A percentile compares a stretch with the other conserved stretches of the same genome.
These are phyloP conservation scores for Penicillium sclerotiorum DNA, from an alignment of 2,329 filamentous ascomycete genomes.

Conservation along the genomic window DNA sequence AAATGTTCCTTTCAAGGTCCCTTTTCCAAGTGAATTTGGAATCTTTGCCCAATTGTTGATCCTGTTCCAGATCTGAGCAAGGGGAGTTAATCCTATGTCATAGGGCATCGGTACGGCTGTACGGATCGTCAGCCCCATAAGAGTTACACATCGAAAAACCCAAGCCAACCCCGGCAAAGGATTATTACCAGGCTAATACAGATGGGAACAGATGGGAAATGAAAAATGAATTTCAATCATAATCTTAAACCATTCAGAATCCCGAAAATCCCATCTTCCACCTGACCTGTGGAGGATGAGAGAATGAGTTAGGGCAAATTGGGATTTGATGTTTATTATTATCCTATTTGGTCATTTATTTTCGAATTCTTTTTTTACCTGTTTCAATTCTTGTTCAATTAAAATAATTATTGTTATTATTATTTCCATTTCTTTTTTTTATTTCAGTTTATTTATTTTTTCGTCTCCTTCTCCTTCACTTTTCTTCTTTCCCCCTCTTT, in stretches of 20 bases:
- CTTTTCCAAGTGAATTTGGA: too few species aligned
- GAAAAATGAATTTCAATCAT: too few species aligned
- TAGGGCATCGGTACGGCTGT: constrained; percentile 18
- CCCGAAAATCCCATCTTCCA: not conserved
- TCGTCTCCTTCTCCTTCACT: too few species aligned
- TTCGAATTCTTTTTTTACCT: not conserved
- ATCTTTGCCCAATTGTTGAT: constrained; percentile 5
- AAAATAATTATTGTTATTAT: not conserved
- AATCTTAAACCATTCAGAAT: too few species aligned
- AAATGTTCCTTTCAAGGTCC: too few species aligned
- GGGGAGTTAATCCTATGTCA: constrained; percentile 12
- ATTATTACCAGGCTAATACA: too few species aligned
- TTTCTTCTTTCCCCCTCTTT: not conserved
- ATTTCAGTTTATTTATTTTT: not conserved
- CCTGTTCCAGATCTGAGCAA: constrained; percentile 10
- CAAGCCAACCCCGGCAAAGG: not conserved
- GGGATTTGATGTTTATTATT: not conserved
- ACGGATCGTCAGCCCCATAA: constrained; percentile 26
- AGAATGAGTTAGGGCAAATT: not conserved
- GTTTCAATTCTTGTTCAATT: not conserved
- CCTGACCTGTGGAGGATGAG: constrained; percentile 8
- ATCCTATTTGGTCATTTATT: not conserved
- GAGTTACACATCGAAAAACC: constrained; percentile 25
- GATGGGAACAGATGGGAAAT: too few species aligned
- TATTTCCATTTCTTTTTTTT: not conserved